Conservation (phyloP, 768 basidiomycete genomes). For the Lactarius hatsudake region DNA sequence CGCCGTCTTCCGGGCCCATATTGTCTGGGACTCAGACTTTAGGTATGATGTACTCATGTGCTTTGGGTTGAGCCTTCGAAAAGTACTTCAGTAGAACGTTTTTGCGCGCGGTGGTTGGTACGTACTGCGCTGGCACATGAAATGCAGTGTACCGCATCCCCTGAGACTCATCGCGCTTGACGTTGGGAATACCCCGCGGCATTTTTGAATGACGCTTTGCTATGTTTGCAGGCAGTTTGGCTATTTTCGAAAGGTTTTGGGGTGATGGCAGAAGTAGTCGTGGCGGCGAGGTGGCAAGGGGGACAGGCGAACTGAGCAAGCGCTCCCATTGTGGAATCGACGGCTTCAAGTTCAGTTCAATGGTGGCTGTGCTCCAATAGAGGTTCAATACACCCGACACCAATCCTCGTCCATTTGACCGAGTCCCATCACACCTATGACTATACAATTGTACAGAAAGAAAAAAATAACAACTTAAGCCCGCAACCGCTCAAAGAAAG, state of each 20-base stretch:
- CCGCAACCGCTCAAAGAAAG: constrained; percentile 22
- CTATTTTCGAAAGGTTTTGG: neutral
- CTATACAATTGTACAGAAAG: neutral
- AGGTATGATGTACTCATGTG: constrained; percentile 75
- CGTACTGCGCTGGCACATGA: constrained; percentile 60
- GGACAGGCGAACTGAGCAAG: neutral
- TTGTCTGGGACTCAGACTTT: constrained; percentile 68
- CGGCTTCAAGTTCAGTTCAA: neutral
- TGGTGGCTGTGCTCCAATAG: constrained; percentile 4
- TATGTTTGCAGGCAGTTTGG: constrained; percentile 1
- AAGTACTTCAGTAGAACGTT: neutral
- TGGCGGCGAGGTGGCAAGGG: neutral
- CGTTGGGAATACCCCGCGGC: constrained; percentile 82
- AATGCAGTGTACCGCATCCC: constrained; percentile 81
- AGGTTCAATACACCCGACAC: neutral
- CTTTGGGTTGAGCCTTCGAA: constrained; percentile 69
- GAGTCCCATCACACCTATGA: neutral
- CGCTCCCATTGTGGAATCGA: neutral
- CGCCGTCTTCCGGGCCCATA: constrained; percentile 69
- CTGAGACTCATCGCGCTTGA: constrained; percentile 69
- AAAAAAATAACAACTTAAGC: constrained; percentile 1
- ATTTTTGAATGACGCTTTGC: constrained; percentile 37
- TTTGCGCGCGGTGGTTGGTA: neutral
- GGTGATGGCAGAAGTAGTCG: neutral
- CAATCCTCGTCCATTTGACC: neutral